Conservation (phyloP, 768 basidiomycete species). For the Xerocomellus amylosporus region DNA sequence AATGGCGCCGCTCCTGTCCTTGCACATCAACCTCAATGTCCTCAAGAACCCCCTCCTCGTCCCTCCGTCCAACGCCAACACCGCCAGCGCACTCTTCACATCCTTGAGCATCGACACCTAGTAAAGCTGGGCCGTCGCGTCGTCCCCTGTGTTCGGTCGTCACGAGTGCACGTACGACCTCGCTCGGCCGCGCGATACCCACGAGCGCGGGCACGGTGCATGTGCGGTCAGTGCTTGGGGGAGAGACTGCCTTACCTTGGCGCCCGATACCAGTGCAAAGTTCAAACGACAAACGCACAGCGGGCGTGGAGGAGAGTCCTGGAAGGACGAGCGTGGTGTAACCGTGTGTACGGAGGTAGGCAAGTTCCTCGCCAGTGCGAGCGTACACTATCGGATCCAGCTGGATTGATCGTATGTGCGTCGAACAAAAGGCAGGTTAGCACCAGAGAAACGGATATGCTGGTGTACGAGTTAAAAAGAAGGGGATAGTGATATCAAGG, state of each 20-base stretch:
- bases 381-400: conserved; percentile 95
- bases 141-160: conserved; percentile 34
- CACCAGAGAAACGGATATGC: neutral
- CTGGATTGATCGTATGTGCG: conserved; percentile 33
- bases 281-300: conserved; percentile 87
- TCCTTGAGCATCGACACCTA: conserved; percentile 74
- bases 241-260: conserved; percentile 70
- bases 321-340: conserved; percentile 84
- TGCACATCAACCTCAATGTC: conserved; percentile 38
- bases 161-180: conserved; percentile 64
- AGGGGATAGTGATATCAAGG: neutral
- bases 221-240: conserved; percentile 82
- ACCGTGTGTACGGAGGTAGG: conserved; percentile 85
- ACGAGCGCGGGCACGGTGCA: conserved; percentile 86
- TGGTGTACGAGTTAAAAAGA: neutral
- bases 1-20: conserved; percentile 24
- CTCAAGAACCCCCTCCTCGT: conserved; percentile 43
- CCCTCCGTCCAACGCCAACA: conserved; percentile 52
- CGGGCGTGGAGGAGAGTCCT: conserved; percentile 85
- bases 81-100: conserved; percentile 68
- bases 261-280: conserved; percentile 80
- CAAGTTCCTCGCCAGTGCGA: conserved; percentile 89
- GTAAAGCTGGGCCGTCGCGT: conserved; percentile 55
- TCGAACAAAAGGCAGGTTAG: neutral
- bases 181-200: conserved; percentile 85